Base-by-base conservation (phyloP, 2,329 filamentous ascomycete species). In the Microsporum canis region DNA sequence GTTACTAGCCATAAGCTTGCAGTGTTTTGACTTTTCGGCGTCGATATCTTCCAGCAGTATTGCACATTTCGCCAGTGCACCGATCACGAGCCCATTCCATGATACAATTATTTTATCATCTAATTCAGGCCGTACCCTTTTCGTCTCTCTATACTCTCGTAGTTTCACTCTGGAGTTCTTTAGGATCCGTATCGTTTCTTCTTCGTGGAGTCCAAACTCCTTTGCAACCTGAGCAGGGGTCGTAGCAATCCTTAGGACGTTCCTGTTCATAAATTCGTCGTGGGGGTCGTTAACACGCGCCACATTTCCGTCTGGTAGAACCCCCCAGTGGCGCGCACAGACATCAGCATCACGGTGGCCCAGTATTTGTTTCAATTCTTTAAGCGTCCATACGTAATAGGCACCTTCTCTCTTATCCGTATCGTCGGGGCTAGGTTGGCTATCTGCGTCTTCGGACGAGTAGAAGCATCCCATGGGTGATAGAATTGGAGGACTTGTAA, bases 211-310 rank as follows among this genome's bases (percentile, higher is more conserved):
- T 1, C 84, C 86, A 67, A 95, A 88, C 66, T 94, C 86, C 61
- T 83, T 83, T 12, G 87, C 86, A 5, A 99, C 78, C 55, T 87
- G 84, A 23, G 81, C 79, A 0, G 85, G 80, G 0, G 86, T 88
- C 63, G 82, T 84, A 39, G 82, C 82, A 31, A 95, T 81, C 41
- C 85, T 84, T 1, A 96, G 76, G 3, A 96, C 91, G 69, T 97
- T 99, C 71, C 95, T 90, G 68, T 92, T 91, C 69, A 95, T 87
- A 63, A 97, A 92, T 69, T 97, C 92, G 70, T 97, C 92, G 68
- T 95, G 88, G 0, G 89, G 87, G 70, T 99, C 94, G 67, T 92
- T 85, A 60, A 87, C 83, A 2, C 86, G 84, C 38, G 86, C 83
- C 0, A 99, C 87, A 68, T 99, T 97, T 51, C 94, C 94, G 66